Evolutionary conservation across 1,284 basidiomycete species (phyloP).

Genomic region (Ceratobasidium sp.): DNA sequence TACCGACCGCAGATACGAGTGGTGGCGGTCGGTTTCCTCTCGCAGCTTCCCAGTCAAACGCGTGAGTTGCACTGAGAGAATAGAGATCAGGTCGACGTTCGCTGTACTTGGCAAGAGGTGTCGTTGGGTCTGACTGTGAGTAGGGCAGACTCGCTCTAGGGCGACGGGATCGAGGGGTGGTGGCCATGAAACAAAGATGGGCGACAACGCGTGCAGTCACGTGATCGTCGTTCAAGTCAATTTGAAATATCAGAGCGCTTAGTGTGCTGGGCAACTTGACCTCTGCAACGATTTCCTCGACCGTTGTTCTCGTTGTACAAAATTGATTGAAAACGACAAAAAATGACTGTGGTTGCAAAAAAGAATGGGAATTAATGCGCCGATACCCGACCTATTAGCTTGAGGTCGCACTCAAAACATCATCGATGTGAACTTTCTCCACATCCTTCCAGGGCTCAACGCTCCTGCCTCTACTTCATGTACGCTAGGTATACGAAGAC

Average conservation of each 20-base stretch:
- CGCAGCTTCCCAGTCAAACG: slow-evolving; percentile 83
- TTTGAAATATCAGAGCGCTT: slow-evolving; percentile 8
- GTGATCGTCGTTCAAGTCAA: not conserved
- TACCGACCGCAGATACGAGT: slow-evolving; percentile 67
- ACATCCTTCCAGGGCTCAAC: not conserved
- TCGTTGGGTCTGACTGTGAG: slow-evolving; percentile 17
- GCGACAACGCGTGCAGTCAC: slow-evolving; percentile 19
- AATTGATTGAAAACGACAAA: not conserved
- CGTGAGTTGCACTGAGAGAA: slow-evolving; percentile 43
- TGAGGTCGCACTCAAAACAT: slow-evolving; percentile 6
- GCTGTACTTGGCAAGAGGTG: slow-evolving; percentile 43
- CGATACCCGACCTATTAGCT: not conserved
- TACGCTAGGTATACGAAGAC: not conserved
- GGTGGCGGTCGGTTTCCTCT: slow-evolving; percentile 74
- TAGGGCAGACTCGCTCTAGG: slow-evolving; percentile 31
- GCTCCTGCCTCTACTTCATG: not conserved
- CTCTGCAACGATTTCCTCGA: not conserved
- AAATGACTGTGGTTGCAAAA: not conserved
- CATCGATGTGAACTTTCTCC: slow-evolving; percentile 41
- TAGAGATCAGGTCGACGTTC: slow-evolving; percentile 37
- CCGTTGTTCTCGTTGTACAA: not conserved
- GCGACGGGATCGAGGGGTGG: slow-evolving; percentile 41
- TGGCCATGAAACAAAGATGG: slow-evolving; percentile 6
- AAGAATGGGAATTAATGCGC: not conserved
- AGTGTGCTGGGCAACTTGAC: not conserved